phyloP scores from a whole-genome alignment of 768 basidiomycete species.

The Tylopilus balloui region DNA sequence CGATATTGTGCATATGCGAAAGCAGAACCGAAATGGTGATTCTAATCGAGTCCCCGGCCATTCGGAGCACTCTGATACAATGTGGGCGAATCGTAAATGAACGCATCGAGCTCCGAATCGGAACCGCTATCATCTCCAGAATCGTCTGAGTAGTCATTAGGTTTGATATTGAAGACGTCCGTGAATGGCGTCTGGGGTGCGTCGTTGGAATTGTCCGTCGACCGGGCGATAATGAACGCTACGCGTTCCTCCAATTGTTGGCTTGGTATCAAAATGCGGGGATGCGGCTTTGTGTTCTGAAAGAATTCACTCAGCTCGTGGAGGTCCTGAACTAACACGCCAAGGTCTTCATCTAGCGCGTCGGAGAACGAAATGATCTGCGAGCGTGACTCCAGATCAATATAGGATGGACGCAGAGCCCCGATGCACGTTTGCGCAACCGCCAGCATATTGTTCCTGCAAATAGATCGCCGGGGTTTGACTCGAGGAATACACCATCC shows the following conservation, averaged over 20 bases:
- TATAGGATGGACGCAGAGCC: slow-evolving; percentile 61
- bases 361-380: slow-evolving; percentile 33
- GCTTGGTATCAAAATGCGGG: slow-evolving; percentile 44
- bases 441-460: slow-evolving; percentile 74
- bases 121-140: slow-evolving; percentile 43
- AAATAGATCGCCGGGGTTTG: slow-evolving; percentile 54
- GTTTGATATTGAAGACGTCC: slow-evolving; percentile 62
- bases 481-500: slow-evolving; percentile 84
- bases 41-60: slow-evolving; percentile 28
- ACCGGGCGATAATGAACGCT: slow-evolving; percentile 78
- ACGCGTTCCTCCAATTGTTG: slow-evolving; percentile 71
- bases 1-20: slow-evolving; percentile 1
- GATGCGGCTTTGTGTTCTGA: slow-evolving; percentile 40
- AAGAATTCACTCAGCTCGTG: slow-evolving; percentile 75
- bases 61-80: slow-evolving; percentile 45
- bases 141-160: slow-evolving; percentile 36
- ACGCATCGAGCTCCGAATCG: slow-evolving; percentile 46
- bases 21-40: neutral
- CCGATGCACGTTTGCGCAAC: slow-evolving; percentile 83
- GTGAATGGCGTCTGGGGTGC: slow-evolving; percentile 76
- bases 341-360: slow-evolving; percentile 58
- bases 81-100: slow-evolving; percentile 55
- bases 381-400: slow-evolving; percentile 64
- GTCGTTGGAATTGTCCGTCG: slow-evolving; percentile 50
- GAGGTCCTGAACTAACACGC: slow-evolving; percentile 72